A percentile compares a stretch with the other conserved stretches of the same genome.
Evolutionary conservation across 129 eudicot species (phyloP).

Genomic region (Flaveria ramosissima): DNA sequence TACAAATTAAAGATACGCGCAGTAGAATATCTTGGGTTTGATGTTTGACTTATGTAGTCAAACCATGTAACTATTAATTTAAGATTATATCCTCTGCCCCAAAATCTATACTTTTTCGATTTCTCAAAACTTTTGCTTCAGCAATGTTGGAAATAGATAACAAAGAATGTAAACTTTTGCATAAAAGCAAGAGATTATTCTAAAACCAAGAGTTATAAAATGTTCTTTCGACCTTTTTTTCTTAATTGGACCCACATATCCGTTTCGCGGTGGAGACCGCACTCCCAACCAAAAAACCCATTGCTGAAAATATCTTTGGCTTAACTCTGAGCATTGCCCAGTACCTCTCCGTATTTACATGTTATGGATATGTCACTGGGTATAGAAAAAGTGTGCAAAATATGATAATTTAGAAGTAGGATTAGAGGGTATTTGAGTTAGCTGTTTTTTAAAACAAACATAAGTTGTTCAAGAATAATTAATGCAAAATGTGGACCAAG

Average conservation of each 20-base stretch:
- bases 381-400: too few relatives aligned
- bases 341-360: too few relatives aligned
- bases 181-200: not conserved
- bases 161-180: not conserved
- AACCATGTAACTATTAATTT: slow-evolving; percentile 12
- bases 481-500: slow-evolving; percentile 28
- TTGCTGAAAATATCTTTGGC: too few relatives aligned
- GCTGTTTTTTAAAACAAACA: too few relatives aligned
- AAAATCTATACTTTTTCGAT: slow-evolving; percentile 11
- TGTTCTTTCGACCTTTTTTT: not conserved
- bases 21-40: slow-evolving; percentile 9
- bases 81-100: slow-evolving; percentile 23
- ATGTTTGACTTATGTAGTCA: slow-evolving; percentile 29
- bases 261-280: too few relatives aligned
- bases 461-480: slow-evolving; percentile 17
- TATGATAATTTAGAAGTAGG: too few relatives aligned
- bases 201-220: not conserved
- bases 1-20: too few relatives aligned
- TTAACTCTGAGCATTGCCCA: too few relatives aligned
- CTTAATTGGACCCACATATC: too few relatives aligned
- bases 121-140: not conserved
- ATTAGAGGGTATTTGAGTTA: too few relatives aligned
- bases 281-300: too few relatives aligned
- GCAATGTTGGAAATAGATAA: not conserved
- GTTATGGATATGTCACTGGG: too few relatives aligned